Evolutionary conservation across 345 rosid species (phyloP), one percentile per base, ranked within the genome.

Genomic region (Salix suchowensis): DNA sequence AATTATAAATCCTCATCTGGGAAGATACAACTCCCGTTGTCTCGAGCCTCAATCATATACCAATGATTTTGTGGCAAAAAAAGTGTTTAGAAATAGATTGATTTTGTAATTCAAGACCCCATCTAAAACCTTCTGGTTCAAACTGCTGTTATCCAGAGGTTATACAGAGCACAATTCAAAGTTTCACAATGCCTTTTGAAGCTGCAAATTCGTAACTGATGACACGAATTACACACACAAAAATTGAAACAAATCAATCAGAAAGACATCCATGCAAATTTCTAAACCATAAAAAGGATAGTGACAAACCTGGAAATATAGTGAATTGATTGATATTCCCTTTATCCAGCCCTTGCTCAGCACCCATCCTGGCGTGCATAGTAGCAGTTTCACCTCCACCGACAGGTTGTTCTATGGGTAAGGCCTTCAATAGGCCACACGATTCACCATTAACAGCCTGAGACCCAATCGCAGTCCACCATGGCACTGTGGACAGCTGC

Each of bases 401-500:
- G 74, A 75, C 74, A 28, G 76, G 65, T 74, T 81, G 85, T 46
- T 76, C 91, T 39, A 85, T 76, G 69, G 87, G 71, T 28, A 81
- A 84, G 32, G 88, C 68, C 82, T 88, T 88, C 82, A 82, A 74
- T 70, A 86, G 77, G 77, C 85, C 84, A 72, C 80, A 83, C 32
- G 88, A 78, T 19, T 88, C 89, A 16, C 86, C 88, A 79, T 65
- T 79, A 83, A 76, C 70, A 8, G 89, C 80, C 65, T 88, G 97
- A 82, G 87, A 82, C 72, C 88, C 87, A 65, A 87, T 78, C 65
- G 83, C 79, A 82, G 75, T 85, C 97, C 92, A 91, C 95, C 95
- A 89, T 32, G 87, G 86, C 79, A 81, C 83, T 14, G 92, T 85
- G 44, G 88, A 77, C 39, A 89, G 42, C 64, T 88, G 92, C 77